phyloP scores from a whole-genome alignment of 176 grass and related monocot species.

The Bonia amplexicaulis region DNA sequence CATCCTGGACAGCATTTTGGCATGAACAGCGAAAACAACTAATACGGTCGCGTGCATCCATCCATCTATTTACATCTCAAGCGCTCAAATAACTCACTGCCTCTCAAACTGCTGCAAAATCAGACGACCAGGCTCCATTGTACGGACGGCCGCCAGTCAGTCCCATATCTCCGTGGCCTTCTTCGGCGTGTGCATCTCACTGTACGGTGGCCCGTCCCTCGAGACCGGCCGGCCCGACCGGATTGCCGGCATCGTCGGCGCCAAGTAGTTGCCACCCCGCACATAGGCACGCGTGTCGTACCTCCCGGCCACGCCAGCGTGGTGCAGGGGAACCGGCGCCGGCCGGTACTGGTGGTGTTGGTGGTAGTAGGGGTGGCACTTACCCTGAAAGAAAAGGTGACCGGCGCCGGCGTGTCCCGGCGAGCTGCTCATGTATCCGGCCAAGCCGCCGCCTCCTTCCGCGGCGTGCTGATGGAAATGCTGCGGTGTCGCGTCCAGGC shows the following conservation, averaged over 20 bases:
- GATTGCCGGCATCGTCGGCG: not conserved
- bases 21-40: not conserved
- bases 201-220: conserved; percentile 15
- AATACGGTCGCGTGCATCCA: conserved; percentile 24
- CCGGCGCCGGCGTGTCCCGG: not conserved
- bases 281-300: conserved; percentile 31
- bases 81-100: not conserved
- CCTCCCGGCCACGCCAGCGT: not conserved
- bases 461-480: conserved; percentile 11
- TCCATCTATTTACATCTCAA: conserved; percentile 42
- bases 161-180: conserved; percentile 38
- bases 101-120: not conserved
- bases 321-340: not conserved
- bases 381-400: not conserved
- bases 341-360: conserved; percentile 24
- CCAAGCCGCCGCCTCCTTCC: not conserved
- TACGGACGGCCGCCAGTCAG: not conserved
- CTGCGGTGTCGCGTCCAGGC: conserved; percentile 10
- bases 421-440: conserved; percentile 12
- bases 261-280: conserved; percentile 17
- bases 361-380: conserved; percentile 5
- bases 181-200: conserved; percentile 39
- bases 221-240: conserved; percentile 10
- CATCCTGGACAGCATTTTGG: conserved; percentile 14
- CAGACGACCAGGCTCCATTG: not conserved